Evolutionary conservation across 345 rosid species (phyloP).

Genomic region (Limnanthes douglasii): DNA sequence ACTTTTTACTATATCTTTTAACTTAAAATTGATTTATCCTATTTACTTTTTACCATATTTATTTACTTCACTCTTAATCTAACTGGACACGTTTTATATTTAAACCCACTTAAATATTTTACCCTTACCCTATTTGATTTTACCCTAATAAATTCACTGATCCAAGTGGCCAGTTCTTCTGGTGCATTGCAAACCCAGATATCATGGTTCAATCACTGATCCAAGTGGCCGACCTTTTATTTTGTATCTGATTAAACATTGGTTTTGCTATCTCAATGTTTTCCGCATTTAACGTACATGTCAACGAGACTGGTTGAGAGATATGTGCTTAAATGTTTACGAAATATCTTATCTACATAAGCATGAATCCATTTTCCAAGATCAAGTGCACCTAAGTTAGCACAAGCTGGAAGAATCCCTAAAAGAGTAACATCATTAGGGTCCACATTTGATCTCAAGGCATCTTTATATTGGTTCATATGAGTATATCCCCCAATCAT

Average conservation of each 20-base stretch:
- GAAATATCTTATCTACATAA: constrained; percentile 28
- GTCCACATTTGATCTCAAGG: constrained; percentile 19
- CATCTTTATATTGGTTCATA: constrained; percentile 27
- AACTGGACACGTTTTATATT: too few species aligned
- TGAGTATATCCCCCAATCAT: constrained; percentile 45
- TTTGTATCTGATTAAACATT: constrained; percentile 20
- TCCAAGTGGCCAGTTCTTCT: too few species aligned
- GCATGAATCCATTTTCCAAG: constrained; percentile 58
- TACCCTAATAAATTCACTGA: too few species aligned
- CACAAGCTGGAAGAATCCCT: constrained; percentile 49
- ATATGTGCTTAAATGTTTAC: constrained; percentile 9
- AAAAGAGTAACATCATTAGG: constrained; percentile 45
- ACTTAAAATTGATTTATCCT: too few species aligned
- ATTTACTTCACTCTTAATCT: too few species aligned
- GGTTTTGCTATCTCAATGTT: constrained; percentile 29
- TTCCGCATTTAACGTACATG: constrained; percentile 58
- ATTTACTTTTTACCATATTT: too few species aligned
- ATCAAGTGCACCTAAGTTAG: constrained; percentile 41
- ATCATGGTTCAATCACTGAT: constrained; percentile 69
- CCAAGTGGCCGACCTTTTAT: constrained; percentile 37
- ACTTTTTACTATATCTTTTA: too few species aligned
- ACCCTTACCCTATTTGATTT: too few species aligned
- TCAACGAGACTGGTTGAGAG: constrained; percentile 45
- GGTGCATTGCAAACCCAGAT: constrained; percentile 53
- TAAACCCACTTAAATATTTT: too few species aligned